These are phyloP conservation scores for Craterostigma plantagineum DNA, from an alignment of 257 asterid species.

Conservation along the genomic window DNA sequence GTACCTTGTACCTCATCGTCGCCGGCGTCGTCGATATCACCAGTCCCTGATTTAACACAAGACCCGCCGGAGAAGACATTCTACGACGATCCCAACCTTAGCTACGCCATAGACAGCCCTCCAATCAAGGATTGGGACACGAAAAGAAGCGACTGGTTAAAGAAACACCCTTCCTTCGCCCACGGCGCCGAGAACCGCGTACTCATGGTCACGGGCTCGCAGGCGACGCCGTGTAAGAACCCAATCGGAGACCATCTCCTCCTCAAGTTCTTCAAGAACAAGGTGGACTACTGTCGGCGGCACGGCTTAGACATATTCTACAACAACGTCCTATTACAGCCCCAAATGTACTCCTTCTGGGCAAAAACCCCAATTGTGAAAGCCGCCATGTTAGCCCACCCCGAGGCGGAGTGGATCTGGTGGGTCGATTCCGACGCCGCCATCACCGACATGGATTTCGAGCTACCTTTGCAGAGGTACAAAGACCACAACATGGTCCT, in stretches of 20 bases:
- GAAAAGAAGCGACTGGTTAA: conserved; percentile 55
- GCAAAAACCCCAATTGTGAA: conserved; percentile 67
- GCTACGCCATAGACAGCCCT: conserved; percentile 45
- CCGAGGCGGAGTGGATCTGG: conserved; percentile 99
- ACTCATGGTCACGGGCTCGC: conserved; percentile 82
- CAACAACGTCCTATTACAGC: conserved; percentile 59
- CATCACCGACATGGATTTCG: conserved; percentile 91
- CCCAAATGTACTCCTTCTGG: conserved; percentile 84
- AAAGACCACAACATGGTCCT: conserved; percentile 43
- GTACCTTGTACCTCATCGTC: not conserved
- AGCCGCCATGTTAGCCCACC: conserved; percentile 94
- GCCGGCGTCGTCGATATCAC: not conserved
- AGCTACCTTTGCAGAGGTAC: conserved; percentile 52
- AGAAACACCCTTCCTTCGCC: conserved; percentile 48
- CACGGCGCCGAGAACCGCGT: conserved; percentile 35
- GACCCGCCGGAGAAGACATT: conserved; percentile 51
- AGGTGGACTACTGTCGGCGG: conserved; percentile 81
- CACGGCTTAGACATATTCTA: conserved; percentile 82
- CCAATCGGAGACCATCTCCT: conserved; percentile 75
- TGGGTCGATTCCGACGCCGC: conserved; percentile 99
- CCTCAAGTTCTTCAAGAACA: conserved; percentile 69
- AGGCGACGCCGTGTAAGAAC: conserved; percentile 64
- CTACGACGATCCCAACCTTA: conserved; percentile 62
- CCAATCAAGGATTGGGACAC: conserved; percentile 57
- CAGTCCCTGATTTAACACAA: conserved; percentile 12